Evolutionary conservation across 352 stramenopile species (phyloP), one percentile per base, ranked within the genome.

Genomic region (Pythium chondricola): DNA sequence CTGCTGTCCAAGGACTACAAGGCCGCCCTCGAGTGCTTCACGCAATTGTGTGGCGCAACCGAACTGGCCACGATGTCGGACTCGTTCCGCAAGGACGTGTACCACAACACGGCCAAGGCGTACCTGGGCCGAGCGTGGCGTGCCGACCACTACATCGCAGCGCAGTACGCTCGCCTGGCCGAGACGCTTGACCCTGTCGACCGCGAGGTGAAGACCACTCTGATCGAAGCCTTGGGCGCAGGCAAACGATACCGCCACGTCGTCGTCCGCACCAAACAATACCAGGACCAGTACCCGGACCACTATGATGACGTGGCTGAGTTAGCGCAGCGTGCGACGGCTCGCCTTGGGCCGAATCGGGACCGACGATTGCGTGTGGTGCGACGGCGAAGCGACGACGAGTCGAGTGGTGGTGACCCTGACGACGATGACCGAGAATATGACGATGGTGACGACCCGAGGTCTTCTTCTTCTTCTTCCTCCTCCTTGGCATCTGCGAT

Each of bases 101-200:
- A 77, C 37, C 67, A 86, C 38, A 58, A 66, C 29, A 71, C 63
- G 33, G 75, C 79, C 0, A 82, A 86, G 36, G 71, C 79, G 13
- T 93, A 91, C 52, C 31, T 89, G 3, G 63, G 56, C 20, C 61
- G 82, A 45, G 54, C 40, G 2, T 93, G 82, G 82, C 83, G 71
- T 43, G 74, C 70, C 24, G 82, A 91, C 32, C 58, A 43, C 0
- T 88, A 86, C 52, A 33, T 91, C 18, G 64, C 82, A 17, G 61
- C 70, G 8, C 60, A 81, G 22, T 75, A 84, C 24, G 84, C 77
- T 52, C 85, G 86, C 29, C 69, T 67, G 25, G 76, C 79, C 0
- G 49, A 88, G 24, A 65, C 83, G n/a, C 37, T 90, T 2, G 63
- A 76, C 31, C 57, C 64, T 3, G 56, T 61, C 16, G 65, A 88